A percentile compares a stretch with the other conserved stretches of the same genome.
phyloP scores from a whole-genome alignment of 495 filamentous ascomycete species.

The Tuber microsphaerosporum region DNA sequence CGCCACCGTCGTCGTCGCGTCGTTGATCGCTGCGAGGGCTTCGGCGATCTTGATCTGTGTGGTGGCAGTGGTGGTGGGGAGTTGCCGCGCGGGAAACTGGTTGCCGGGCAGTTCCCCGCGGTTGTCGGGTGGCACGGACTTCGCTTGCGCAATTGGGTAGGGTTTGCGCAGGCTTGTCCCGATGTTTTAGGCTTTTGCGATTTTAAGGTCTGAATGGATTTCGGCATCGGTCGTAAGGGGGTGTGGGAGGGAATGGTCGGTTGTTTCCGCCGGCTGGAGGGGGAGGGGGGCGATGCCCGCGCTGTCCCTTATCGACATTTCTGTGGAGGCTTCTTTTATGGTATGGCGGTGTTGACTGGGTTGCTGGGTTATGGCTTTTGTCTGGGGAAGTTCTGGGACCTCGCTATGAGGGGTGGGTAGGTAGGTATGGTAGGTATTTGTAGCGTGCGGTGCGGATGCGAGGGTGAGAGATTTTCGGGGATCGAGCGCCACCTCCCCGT shows the following conservation, averaged over 20 bases:
- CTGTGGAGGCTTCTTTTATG: not conserved
- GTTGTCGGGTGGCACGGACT: slow-evolving; percentile 46
- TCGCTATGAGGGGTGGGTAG: no score
- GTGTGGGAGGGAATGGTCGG: slow-evolving; percentile 57
- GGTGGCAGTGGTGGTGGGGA: slow-evolving; percentile 39
- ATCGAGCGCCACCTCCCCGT: not conserved
- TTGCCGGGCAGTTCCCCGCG: slow-evolving; percentile 52
- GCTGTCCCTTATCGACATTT: not conserved
- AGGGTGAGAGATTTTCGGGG: not conserved
- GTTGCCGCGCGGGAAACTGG: slow-evolving; percentile 56
- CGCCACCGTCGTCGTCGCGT: slow-evolving; percentile 46
- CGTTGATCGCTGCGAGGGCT: slow-evolving; percentile 46
- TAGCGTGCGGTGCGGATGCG: no score
- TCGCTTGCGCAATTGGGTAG: slow-evolving; percentile 50
- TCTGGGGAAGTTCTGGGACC: not conserved
- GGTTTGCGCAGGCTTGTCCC: slow-evolving; percentile 54
- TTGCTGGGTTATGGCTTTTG: not conserved
- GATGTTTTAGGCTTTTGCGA: slow-evolving; percentile 45
- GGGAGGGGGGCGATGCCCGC: slow-evolving; percentile 36
- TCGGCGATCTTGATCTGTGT: slow-evolving; percentile 51
- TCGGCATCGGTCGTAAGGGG: slow-evolving; percentile 55
- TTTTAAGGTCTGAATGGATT: slow-evolving; percentile 34
- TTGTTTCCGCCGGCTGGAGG: slow-evolving; percentile 51
- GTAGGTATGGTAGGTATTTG: no score
- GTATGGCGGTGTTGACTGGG: not conserved